Evolutionary conservation across 345 rosid genomes (phyloP).

Genomic region (Toxicodendron radicans): DNA sequence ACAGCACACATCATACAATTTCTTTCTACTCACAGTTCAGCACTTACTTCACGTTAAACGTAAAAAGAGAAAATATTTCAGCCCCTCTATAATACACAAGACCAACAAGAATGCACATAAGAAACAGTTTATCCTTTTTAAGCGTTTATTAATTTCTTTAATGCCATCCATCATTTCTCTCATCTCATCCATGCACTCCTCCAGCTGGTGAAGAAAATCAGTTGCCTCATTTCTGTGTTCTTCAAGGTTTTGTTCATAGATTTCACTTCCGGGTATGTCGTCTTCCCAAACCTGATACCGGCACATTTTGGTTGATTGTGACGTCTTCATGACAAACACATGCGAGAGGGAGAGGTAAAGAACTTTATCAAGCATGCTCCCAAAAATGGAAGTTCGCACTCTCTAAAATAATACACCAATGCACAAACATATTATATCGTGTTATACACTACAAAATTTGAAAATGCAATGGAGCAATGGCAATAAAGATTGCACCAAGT

Average conservation of each 20-base stretch:
- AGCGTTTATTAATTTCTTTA: conserved; percentile 4
- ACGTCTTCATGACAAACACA: conserved; percentile 1
- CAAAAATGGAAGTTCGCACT: neutral
- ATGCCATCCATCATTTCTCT: conserved; percentile 13
- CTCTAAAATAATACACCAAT: neutral
- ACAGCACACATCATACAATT: neutral
- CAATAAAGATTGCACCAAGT: neutral
- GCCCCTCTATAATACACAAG: conserved; percentile 14
- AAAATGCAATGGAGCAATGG: neutral
- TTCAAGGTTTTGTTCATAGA: conserved; percentile 6
- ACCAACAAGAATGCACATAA: conserved; percentile 9
- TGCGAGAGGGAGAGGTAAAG: neutral
- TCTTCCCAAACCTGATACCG: conserved; percentile 8
- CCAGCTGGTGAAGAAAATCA: conserved; percentile 10
- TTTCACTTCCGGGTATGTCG: conserved; percentile 3
- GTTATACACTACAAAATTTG: neutral
- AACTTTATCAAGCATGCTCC: neutral
- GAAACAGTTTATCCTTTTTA: conserved; percentile 17
- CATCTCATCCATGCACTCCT: conserved; percentile 19
- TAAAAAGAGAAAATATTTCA: neutral
- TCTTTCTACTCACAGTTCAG: neutral
- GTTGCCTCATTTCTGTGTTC: conserved; percentile 16
- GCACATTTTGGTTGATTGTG: neutral
- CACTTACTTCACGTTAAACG: neutral
- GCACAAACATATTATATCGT: neutral